phyloP scores from a whole-genome alignment of 495 filamentous ascomycete species.

The Aspergillus diversus region DNA sequence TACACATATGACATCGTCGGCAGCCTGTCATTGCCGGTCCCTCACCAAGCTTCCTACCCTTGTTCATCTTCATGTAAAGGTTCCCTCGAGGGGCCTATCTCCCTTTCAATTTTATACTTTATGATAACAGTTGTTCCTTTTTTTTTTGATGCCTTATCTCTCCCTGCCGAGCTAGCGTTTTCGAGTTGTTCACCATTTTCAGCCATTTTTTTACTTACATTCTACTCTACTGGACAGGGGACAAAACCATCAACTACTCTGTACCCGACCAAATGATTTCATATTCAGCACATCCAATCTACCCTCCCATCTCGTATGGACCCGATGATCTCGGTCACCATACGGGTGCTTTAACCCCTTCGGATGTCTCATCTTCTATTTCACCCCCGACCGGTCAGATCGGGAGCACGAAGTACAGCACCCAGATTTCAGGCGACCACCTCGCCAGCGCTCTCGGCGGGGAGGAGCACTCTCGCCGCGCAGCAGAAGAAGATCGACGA shows the following conservation, averaged over 20 bases:
- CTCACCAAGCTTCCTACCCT: slow-evolving; percentile 27
- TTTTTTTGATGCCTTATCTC: slow-evolving; percentile 13
- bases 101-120: slow-evolving; percentile 13
- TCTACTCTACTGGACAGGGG: slow-evolving; percentile 32
- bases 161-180: slow-evolving; percentile 9
- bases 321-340: slow-evolving; percentile 47
- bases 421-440: slow-evolving; percentile 48
- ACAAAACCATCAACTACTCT: slow-evolving; percentile 50
- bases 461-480: slow-evolving; percentile 63
- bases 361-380: slow-evolving; percentile 53
- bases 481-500: slow-evolving; percentile 96
- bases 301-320: slow-evolving; percentile 49
- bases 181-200: slow-evolving; percentile 5
- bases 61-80: slow-evolving; percentile 16
- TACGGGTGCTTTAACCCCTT: slow-evolving; percentile 45
- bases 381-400: slow-evolving; percentile 51
- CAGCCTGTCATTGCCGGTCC: slow-evolving; percentile 26
- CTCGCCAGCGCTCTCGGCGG: slow-evolving; percentile 44
- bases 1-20: slow-evolving; percentile 41
- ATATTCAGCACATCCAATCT: slow-evolving; percentile 49
- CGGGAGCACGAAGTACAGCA: slow-evolving; percentile 53
- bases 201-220: slow-evolving; percentile 31
- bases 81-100: slow-evolving; percentile 14
- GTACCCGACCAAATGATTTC: slow-evolving; percentile 50
- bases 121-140: slow-evolving; percentile 13